Evolutionary conservation across 306 rosid genomes (phyloP).

Genomic region (Fragaria nilgerrensis): DNA sequence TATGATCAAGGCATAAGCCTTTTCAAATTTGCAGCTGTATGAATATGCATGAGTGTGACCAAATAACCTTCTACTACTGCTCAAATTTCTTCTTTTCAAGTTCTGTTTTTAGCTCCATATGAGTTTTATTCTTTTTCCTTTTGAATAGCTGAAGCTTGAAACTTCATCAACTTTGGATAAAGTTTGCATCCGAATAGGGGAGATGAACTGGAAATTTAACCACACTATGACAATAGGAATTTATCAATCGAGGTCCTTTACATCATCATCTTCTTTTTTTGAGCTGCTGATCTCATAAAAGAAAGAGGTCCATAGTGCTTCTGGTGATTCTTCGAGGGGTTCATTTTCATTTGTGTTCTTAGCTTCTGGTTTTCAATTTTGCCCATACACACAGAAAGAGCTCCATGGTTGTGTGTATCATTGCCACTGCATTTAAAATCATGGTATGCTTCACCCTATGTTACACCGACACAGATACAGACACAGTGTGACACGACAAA

Average conservation of each 20-base stretch:
- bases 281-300: slow-evolving; percentile 36
- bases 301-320: slow-evolving; percentile 45
- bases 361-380: slow-evolving; percentile 28
- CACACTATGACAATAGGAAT: too few species aligned
- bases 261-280: slow-evolving; percentile 46
- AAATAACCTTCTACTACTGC: background rate
- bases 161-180: background rate
- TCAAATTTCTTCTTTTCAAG: background rate
- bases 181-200: background rate
- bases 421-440: slow-evolving; percentile 58
- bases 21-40: background rate
- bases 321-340: slow-evolving; percentile 33
- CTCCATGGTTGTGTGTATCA: slow-evolving; percentile 56
- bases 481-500: too few species aligned
- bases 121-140: background rate
- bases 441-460: background rate
- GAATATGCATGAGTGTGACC: background rate
- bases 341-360: slow-evolving; percentile 41
- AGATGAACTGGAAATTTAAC: background rate
- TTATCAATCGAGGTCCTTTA: slow-evolving; percentile 37
- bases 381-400: slow-evolving; percentile 41
- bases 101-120: background rate
- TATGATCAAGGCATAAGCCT: background rate
- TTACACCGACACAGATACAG: too few species aligned
- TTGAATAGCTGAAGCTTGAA: background rate